Evolutionary conservation across 1,284 basidiomycete species (phyloP), one percentile per base, ranked within the genome.

Genomic region (Ganoderma boninense): DNA sequence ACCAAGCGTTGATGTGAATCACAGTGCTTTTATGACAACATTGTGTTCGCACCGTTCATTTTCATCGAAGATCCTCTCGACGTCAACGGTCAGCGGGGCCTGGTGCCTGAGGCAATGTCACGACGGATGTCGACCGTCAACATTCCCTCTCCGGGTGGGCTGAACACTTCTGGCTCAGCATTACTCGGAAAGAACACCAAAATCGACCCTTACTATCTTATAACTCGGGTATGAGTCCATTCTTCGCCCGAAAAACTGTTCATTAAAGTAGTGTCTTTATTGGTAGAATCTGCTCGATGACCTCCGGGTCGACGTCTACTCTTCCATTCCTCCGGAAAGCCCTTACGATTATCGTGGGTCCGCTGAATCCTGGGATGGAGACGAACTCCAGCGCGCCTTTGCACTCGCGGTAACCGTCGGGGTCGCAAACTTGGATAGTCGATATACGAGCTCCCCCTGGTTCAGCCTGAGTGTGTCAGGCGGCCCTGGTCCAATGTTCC

Each of bases 21-120:
- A 54, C 75, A 97, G 95, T 97, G 94, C 74, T 96, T 97, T 78
- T 99, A 94, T 80, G 97, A 99, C 83, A 99, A 99, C 78, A 96
- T 97, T 67, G 92, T 96, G 29, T 97, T 94, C 82, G 95, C 93
- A 60, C 97, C 93, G 0, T 99, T 99, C 83, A 95, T 98, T 70
- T 98, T 97, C 78, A 93, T 98, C 70, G 97, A 98, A 78, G 97
- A 97, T 78, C 92, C 93, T 14, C 75, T 90, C 59, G 94, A 96
- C 73, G 84, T 89, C 26, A 90, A 90, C 77, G 87, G 89, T 46
- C 86, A 87, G 71, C 83, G 84, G 60, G 85, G 86, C 62, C 75
- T 87, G 65, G 69, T 83, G 35, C 74, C 84, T 13, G 88, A 92
- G 69, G 77, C 80, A n/a, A 77, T 81, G 20, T 80, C 80, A 56